Evolutionary conservation across 495 filamentous ascomycete genomes (phyloP), one percentile per base, ranked within the genome.

Genomic region (Neurospora tetrasperma): DNA sequence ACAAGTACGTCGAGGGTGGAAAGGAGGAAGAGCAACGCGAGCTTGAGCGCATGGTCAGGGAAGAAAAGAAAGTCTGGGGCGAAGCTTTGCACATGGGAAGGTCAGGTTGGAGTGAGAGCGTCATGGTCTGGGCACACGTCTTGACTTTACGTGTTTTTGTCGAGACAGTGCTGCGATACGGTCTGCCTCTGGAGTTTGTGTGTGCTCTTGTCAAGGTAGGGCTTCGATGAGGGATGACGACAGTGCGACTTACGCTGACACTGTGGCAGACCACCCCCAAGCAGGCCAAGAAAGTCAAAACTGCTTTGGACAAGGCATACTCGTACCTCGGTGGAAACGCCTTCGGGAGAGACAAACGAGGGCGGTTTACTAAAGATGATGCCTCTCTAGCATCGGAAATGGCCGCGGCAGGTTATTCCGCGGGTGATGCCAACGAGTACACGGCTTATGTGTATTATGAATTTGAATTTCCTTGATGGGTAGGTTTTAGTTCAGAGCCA

Each of bases 391-490:
- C 91, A 40, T 90, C 88, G 48, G 94, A 97, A 73, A 93, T 96
- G 88, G 92, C 93, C 44, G 88, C 88, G 3, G 88, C 86, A 2
- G 90, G 88, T 23, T 76, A 88, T 42, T 86, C 83, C 12, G 77
- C 82, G 3, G 91, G 89, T 42, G 90, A 92, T 74, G 89, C 89
- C 66, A 88, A 89, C 73, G 96, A 97, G 78, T 99, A 98, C 83
- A 93, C 93, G 72, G 90, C 96, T 40, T 99, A 96, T 83, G 96
- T 98, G 80, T 98, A 93, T 84, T 99, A 98, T 83, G 93, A 97
- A 76, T 94, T 98, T 80, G 91, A 94, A 79, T 90, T 96, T 79
- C 85, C 87, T 66, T 78, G 70, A 62, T 14, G 54, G 54, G 16
- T 66, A 12, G 54, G 54, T 66, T 38, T 16, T 35, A 31, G 11